Evolutionary conservation across 1,284 basidiomycete species (phyloP), one percentile per base, ranked within the genome.

Genomic region (Pseudozyma hubeiensis): DNA sequence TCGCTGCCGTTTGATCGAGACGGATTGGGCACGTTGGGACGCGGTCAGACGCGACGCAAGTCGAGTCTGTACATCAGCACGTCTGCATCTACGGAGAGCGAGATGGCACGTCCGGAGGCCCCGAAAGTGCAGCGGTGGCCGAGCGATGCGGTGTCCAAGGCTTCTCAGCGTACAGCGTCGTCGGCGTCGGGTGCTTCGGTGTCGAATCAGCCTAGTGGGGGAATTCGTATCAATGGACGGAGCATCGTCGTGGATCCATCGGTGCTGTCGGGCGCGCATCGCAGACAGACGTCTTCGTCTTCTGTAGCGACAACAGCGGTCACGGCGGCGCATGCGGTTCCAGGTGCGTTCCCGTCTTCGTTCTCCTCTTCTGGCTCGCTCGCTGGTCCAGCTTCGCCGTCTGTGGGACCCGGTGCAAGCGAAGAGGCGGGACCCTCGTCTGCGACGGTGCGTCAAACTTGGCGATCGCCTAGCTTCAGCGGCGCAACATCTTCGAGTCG

Each of bases 211-310:
- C 40, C 57, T 5, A 44, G 43, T 19, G 64, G 52, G 2, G 61
- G 70, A 14, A 73, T 73, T 7, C 61, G 70, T 3, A 73, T 73
- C 57, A 73, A 73, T 17, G 70, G 70, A 7, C 52, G 59, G n/a
- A 73, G 70, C 40, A 67, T 73, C 19, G 41, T 73, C 4, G 64
- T 73, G 35, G 70, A 73, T 34, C 30, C 63, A n/a, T 16, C 40
- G 29, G 47, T 48, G 8, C 29, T 39, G 10, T 30, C 47, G 5
- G 41, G 37, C 19, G 24, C 46, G 7, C 64, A 73, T 55, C 53
- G 57, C 3, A 56, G 70, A 37, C 53, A 64, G 17, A 53, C 57
- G 3, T 73, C 70, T 4, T 59, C 61, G 17, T 62, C 70, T 16
- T 48, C 46, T 7, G 39, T 39, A 3, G 68, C 63, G 10, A 53